phyloP scores from a whole-genome alignment of 441 rosid genomes.

The Raphanus hybrid region DNA sequence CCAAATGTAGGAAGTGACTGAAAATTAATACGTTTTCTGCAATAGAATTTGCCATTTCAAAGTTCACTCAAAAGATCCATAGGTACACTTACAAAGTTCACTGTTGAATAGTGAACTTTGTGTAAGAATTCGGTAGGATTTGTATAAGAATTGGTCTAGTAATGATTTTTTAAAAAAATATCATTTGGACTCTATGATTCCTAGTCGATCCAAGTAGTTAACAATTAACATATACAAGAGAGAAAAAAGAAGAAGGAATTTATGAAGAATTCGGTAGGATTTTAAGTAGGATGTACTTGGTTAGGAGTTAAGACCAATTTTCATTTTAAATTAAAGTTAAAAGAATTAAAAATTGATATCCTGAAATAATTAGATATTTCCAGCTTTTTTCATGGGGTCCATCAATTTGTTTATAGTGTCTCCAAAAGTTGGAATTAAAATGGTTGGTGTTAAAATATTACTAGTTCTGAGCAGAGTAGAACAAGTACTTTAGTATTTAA shows the following conservation, averaged over 20 bases:
- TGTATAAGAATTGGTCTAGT: neutral
- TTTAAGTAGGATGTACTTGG: constrained; percentile 5
- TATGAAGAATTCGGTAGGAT: constrained; percentile 18
- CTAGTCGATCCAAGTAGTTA: neutral
- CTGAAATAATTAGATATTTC: constrained; percentile 30
- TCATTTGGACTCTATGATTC: neutral
- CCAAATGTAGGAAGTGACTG: neutral
- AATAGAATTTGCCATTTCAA: neutral
- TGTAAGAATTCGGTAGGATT: too few relatives aligned
- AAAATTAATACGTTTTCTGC: neutral
- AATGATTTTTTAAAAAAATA: neutral
- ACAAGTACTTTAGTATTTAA: constrained; percentile 18
- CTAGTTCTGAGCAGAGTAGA: constrained; percentile 24
- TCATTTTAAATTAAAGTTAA: constrained; percentile 33
- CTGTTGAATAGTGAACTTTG: too few relatives aligned
- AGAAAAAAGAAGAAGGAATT: neutral
- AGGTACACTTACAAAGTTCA: neutral
- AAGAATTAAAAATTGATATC: constrained; percentile 19
- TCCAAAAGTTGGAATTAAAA: constrained; percentile 38
- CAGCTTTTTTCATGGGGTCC: constrained; percentile 44
- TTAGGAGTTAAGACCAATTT: constrained; percentile 25
- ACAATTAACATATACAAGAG: neutral
- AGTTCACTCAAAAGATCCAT: neutral
- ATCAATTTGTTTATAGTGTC: constrained; percentile 30
- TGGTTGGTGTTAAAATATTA: constrained; percentile 34